These are phyloP conservation scores for Calonectria hawksworthii DNA, from an alignment of 2,329 filamentous ascomycete species.

Conservation along the genomic window DNA sequence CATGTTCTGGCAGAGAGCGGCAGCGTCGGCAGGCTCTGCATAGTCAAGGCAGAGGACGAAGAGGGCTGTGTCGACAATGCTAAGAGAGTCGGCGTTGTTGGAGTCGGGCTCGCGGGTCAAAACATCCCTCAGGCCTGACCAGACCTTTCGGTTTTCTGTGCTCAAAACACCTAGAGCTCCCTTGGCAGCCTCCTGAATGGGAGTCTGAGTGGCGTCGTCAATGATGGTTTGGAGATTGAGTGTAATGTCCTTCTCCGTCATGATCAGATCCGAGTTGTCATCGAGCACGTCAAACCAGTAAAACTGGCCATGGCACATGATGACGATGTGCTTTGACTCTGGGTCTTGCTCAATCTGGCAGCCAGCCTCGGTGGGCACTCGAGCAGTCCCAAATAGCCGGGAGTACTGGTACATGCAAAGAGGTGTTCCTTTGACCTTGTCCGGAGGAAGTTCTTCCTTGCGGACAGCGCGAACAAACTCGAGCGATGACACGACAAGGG, in stretches of 20 bases:
- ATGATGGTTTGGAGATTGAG: slow-evolving; percentile 94
- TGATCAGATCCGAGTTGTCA: slow-evolving; percentile 93
- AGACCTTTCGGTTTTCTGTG: slow-evolving; percentile 96
- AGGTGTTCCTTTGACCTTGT: slow-evolving; percentile 85
- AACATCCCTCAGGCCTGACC: slow-evolving; percentile 92
- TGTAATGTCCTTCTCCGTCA: slow-evolving; percentile 94
- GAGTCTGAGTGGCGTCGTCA: slow-evolving; percentile 89
- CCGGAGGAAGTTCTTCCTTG: slow-evolving; percentile 91
- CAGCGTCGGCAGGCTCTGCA: slow-evolving; percentile 83
- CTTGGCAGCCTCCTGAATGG: slow-evolving; percentile 96
- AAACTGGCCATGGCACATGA: slow-evolving; percentile 94
- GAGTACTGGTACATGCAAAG: slow-evolving; percentile 99
- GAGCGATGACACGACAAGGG: slow-evolving; percentile 88
- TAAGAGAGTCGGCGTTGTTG: slow-evolving; percentile 96
- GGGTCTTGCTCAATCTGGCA: slow-evolving; percentile 97
- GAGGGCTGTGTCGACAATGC: slow-evolving; percentile 93
- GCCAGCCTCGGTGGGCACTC: slow-evolving; percentile 93
- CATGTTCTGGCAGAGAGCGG: slow-evolving; percentile 97
- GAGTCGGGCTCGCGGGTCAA: slow-evolving; percentile 88
- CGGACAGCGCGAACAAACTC: slow-evolving; percentile 94
- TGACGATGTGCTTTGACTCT: slow-evolving; percentile 91
- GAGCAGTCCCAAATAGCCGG: slow-evolving; percentile 91
- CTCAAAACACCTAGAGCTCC: slow-evolving; percentile 92
- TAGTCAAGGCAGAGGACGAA: slow-evolving; percentile 96
- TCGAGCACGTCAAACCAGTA: slow-evolving; percentile 99